Evolutionary conservation across 495 filamentous ascomycete genomes (phyloP).

Genomic region (Achaetomiella virescens): DNA sequence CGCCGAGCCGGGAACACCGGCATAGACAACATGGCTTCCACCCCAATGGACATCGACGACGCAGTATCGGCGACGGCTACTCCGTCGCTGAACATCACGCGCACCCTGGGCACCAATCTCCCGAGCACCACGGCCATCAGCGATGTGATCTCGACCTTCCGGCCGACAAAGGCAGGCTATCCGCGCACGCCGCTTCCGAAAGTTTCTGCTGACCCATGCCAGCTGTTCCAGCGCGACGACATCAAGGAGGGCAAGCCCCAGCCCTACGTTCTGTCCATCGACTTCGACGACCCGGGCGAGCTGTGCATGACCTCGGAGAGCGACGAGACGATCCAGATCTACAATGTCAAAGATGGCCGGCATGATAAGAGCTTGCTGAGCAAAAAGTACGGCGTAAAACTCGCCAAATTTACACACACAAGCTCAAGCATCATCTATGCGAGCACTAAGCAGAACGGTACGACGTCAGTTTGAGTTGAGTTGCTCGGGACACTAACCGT

Average conservation of each 20-base stretch:
- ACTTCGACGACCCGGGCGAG: conserved; percentile 93
- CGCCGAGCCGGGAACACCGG: background rate
- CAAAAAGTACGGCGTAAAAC: conserved; percentile 91
- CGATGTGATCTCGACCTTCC: conserved; percentile 42
- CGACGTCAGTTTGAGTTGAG: no score
- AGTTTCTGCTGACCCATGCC: conserved; percentile 3
- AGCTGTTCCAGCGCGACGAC: conserved; percentile 42
- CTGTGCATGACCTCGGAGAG: conserved; percentile 78
- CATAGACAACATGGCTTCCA: conserved; percentile 39
- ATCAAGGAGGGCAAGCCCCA: conserved; percentile 36
- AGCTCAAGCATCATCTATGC: conserved; percentile 86
- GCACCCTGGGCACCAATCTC: conserved; percentile 27
- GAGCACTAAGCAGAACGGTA: conserved; percentile 86
- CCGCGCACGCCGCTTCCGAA: conserved; percentile 7
- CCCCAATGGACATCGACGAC: conserved; percentile 49
- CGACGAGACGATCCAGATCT: conserved; percentile 92
- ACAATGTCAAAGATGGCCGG: conserved; percentile 83
- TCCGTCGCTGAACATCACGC: conserved; percentile 35
- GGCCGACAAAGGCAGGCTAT: conserved; percentile 46
- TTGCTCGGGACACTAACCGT: background rate
- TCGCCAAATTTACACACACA: conserved; percentile 90
- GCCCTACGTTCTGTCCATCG: conserved; percentile 60
- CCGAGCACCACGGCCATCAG: conserved; percentile 38
- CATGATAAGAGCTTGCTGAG: conserved; percentile 76
- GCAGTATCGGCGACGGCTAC: conserved; percentile 30